Conservation (phyloP, 371 early-diverging fungal genomes). For the Apophysomyces variabilis region DNA sequence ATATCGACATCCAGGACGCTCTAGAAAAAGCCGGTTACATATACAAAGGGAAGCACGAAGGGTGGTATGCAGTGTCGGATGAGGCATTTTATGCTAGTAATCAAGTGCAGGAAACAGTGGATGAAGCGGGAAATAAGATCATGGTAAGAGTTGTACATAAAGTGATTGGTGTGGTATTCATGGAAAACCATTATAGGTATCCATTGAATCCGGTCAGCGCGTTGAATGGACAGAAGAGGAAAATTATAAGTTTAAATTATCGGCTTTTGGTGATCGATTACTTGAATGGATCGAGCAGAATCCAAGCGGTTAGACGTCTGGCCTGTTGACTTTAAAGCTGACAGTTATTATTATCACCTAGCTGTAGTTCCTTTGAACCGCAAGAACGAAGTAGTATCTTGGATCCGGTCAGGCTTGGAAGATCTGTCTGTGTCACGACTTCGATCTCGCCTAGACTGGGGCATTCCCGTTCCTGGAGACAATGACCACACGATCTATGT, state of each 20-base stretch:
- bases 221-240: conserved; percentile 93
- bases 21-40: conserved; percentile 79
- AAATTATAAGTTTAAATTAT: conserved; percentile 91
- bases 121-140: conserved; percentile 59
- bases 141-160: conserved; percentile 37
- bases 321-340: background rate
- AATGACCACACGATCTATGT: conserved; percentile 92
- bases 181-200: conserved; percentile 34
- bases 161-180: background rate
- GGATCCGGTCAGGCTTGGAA: conserved; percentile 53
- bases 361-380: conserved; percentile 70
- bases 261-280: conserved; percentile 64
- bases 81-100: conserved; percentile 87
- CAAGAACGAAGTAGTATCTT: conserved; percentile 63
- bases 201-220: conserved; percentile 82
- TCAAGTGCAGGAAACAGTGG: conserved; percentile 73
- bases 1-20: conserved; percentile 42
- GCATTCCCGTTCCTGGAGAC: conserved; percentile 92
- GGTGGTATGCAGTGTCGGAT: conserved; percentile 97
- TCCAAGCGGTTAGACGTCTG: conserved; percentile 26
- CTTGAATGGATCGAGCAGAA: conserved; percentile 72
- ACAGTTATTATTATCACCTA: conserved; percentile 19
- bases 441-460: conserved; percentile 84
- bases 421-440: conserved; percentile 93
- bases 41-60: conserved; percentile 90